Evolutionary conservation across 345 rosid species (phyloP).

Genomic region (Syzygium aromaticum): DNA sequence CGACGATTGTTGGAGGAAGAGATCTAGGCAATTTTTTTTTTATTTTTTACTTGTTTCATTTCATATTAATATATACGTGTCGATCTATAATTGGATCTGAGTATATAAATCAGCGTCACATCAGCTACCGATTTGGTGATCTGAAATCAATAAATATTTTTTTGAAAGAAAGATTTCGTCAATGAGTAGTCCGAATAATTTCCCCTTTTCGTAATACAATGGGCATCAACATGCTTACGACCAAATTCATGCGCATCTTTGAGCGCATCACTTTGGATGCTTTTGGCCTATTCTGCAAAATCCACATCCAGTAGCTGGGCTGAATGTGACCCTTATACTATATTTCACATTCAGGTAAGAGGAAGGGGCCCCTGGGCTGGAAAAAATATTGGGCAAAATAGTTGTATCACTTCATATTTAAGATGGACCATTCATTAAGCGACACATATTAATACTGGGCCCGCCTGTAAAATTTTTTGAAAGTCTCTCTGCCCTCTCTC

Average conservation of each 20-base stretch:
- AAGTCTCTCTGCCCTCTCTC: too few species aligned
- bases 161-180: background rate
- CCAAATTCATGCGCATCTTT: background rate
- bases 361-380: background rate
- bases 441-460: too few species aligned
- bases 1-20: background rate
- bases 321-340: background rate
- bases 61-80: background rate
- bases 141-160: background rate
- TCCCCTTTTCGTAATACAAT: background rate
- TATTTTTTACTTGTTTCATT: background rate
- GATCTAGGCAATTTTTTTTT: background rate
- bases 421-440: too few species aligned
- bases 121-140: background rate
- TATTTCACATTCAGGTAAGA: background rate
- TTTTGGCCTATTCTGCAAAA: background rate
- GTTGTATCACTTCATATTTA: too few species aligned
- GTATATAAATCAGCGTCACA: background rate
- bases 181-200: background rate
- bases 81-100: background rate
- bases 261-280: background rate
- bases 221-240: background rate
- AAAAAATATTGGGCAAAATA: too few species aligned
- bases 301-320: too few species aligned
- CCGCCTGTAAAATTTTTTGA: too few species aligned